Evolutionary conservation across 208 protist genomes (phyloP), one percentile per base, ranked within the genome.

Genomic region (Trypanosoma avium): DNA sequence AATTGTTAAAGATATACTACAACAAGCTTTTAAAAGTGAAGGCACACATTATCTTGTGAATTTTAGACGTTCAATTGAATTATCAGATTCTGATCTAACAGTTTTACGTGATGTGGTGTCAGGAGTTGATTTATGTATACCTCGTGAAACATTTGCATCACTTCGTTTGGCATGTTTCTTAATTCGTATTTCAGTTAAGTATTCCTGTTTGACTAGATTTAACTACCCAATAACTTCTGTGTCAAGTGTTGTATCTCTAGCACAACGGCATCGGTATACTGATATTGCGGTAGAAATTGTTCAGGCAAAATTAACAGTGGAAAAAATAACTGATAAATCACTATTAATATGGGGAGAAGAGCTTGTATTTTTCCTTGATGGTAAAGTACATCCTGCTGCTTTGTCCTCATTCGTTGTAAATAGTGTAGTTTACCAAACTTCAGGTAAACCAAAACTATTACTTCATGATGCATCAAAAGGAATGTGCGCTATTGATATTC

Each of bases 381-480:
- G 42, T 9, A 38, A 15, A 6, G 32, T 50, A 12, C 2, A 30
- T 38, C n/a, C n/a, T n/a, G n/a, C n/a, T n/a, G n/a, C n/a, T n/a
- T n/a, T n/a, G n/a, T n/a, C n/a, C n/a, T n/a, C n/a, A n/a, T n/a
- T n/a, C n/a, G n/a, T n/a, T n/a, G n/a, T n/a, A n/a, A n/a, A n/a
- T n/a, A n/a, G n/a, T n/a, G n/a, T n/a, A n/a, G n/a, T n/a, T n/a
- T n/a, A n/a, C n/a, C 29, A 15, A 0, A 27, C 33, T 21, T 13
- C 21, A 19, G 69, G 27, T 9, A 58, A 21, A 3, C 77, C 77
- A 7, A 4, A 21, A 15, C 58, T 55, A 12, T 58, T 84, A 38
- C 54, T 84, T 6, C 71, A 76, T 17, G 46, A 45, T 36, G 54
- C 72, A 47, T 30, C 30, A 12, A 36, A 58, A 9, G 32, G n/a